Evolutionary conservation across 169 alveolate species (phyloP), one percentile per base, ranked within the genome.

Genomic region (Plasmodium coatneyi): DNA sequence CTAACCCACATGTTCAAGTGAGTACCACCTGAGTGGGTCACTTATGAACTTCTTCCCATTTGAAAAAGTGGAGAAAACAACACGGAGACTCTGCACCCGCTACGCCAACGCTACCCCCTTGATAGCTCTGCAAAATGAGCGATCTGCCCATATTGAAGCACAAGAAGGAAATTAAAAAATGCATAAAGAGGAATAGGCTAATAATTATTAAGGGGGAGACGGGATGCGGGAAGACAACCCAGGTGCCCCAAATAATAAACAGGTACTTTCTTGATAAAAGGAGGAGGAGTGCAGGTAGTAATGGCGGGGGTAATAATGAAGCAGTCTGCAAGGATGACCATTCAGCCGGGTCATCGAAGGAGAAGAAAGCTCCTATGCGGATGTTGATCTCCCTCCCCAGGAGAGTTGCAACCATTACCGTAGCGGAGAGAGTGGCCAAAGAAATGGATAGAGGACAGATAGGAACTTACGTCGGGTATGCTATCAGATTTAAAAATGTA

Each of bases 141-240:
- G 93, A 86, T 5, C 60, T 86, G 32, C 93, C 93, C 22, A 86
- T 86, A 32, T 43, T 86, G 30, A 86, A 70, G 70, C 80, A 86
- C 43, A 86, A 86, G 80, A 56, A 86, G 56, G 93, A 86, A 86
- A 86, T 86, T 25, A 86, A 86, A 54, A 78, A 74, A 86, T 16
- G 60, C 41, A 32, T 86, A 22, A 86, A 86, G 43, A 49, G 56
- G 54, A 86, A 86, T n/a, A 86, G 80, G n/a, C 39, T 86, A 34
- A 52, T 86, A 0, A 70, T 86, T 22, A 86, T 86, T 74, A 86
- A 95, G 71, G 99, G 99, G 4, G 99, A 98, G 83, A 98, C 99
- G 16, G 99, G 99, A 0, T 98, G 99, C 86, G 99, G 99, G 12
- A 99, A 99, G 96, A 98, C 99, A 7, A 99, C 99, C 4, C 99